phyloP scores from a whole-genome alignment of 192 early-diverging fungal genomes.

The Backusella liffmaniae region DNA sequence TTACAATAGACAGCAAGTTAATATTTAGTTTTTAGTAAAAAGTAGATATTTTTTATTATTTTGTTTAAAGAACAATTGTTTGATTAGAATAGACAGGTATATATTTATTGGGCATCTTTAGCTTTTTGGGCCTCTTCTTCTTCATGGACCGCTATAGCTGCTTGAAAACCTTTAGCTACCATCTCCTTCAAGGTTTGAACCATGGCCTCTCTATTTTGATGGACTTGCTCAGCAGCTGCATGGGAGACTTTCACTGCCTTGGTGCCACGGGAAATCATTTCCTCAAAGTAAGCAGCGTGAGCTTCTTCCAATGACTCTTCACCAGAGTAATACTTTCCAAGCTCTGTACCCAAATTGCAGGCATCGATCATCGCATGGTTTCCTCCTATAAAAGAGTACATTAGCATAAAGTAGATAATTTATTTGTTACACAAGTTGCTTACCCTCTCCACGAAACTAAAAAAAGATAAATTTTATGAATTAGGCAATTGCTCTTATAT shows the following conservation, averaged over 20 bases:
- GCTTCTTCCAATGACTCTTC: constrained; percentile 8
- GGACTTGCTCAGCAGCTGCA: neutral
- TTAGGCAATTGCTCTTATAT: no score
- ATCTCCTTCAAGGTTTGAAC: neutral
- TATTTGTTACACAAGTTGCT: neutral
- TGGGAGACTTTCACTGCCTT: neutral
- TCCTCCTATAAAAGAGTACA: constrained; percentile 9
- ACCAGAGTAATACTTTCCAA: neutral
- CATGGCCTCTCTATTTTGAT: neutral
- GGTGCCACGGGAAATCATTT: constrained; percentile 1
- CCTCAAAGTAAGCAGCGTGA: neutral
- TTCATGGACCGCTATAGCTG: neutral
- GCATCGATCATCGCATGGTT: constrained; percentile 29
- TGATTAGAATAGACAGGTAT: neutral
- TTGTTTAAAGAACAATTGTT: neutral
- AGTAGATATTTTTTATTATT: neutral
- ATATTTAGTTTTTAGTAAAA: neutral
- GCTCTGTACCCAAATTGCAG: constrained; percentile 1
- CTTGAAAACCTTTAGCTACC: neutral
- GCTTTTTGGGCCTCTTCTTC: neutral
- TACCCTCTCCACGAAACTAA: constrained; percentile 23
- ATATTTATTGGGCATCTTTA: neutral
- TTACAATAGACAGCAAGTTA: no score
- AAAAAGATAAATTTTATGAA: no score
- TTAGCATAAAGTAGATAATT: neutral